phyloP scores from a whole-genome alignment of 2,329 filamentous ascomycete genomes.

The Aspergillus sp. region DNA sequence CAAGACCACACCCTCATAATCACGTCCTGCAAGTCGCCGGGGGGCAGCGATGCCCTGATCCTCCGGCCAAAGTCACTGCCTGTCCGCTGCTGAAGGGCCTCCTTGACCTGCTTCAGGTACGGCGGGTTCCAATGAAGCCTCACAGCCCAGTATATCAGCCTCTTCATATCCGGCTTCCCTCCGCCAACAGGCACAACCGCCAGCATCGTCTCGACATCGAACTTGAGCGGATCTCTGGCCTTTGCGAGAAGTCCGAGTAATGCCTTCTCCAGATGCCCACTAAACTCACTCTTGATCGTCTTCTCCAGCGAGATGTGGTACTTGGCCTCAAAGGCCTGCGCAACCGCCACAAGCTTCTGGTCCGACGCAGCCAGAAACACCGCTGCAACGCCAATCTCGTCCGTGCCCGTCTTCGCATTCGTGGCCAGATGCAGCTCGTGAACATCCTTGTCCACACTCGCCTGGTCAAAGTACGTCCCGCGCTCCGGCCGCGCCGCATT shows the following conservation, averaged over 20 bases:
- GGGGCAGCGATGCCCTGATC: not conserved
- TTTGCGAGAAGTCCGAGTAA: constrained; percentile 70
- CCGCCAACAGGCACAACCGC: constrained; percentile 72
- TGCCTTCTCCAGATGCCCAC: constrained; percentile 78
- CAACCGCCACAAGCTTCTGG: constrained; percentile 73
- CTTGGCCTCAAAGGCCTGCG: constrained; percentile 66
- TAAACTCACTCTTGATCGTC: constrained; percentile 60
- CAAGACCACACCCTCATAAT: constrained; percentile 12
- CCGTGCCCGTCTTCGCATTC: constrained; percentile 68
- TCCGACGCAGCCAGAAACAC: constrained; percentile 71
- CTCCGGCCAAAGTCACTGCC: constrained; percentile 6
- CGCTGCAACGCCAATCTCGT: constrained; percentile 73
- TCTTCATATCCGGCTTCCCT: constrained; percentile 56
- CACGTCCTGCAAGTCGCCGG: constrained; percentile 9
- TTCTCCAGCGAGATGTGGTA: constrained; percentile 55
- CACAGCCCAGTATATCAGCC: constrained; percentile 38
- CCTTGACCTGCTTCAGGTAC: constrained; percentile 69
- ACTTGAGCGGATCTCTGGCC: constrained; percentile 72
- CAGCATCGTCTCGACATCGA: constrained; percentile 72
- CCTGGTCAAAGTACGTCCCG: constrained; percentile 65
- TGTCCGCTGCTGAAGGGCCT: constrained; percentile 40
- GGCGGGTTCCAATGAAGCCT: constrained; percentile 73
- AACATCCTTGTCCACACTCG: constrained; percentile 71
- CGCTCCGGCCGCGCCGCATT: constrained; percentile 70
- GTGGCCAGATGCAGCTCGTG: constrained; percentile 72